Evolutionary conservation across 306 rosid species (phyloP).

Genomic region (Glycyrrhiza uralensis): DNA sequence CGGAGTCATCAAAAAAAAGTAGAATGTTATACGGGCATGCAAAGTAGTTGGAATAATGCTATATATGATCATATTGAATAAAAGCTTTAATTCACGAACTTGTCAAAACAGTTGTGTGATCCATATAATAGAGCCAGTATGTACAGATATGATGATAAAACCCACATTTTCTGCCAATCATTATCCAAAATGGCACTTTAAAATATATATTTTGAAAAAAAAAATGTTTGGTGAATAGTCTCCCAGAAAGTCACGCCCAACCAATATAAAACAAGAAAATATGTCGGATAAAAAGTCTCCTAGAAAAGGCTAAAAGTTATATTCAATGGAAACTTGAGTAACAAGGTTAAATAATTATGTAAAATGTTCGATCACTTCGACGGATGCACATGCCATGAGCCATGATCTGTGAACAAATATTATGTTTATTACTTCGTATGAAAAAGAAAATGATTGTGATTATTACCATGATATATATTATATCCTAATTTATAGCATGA

Average conservation of each 20-base stretch:
- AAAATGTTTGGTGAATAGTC: neutral
- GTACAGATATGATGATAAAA: neutral
- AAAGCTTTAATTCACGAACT: neutral
- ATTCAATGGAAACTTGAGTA: slow-evolving; percentile 19
- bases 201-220: neutral
- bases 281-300: neutral
- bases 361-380: neutral
- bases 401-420: neutral
- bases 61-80: neutral
- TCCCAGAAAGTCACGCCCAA: slow-evolving; percentile 6
- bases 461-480: neutral
- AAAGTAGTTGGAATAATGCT: neutral
- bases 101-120: neutral
- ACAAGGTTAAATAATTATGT: slow-evolving; percentile 18
- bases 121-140: neutral
- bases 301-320: slow-evolving; percentile 5
- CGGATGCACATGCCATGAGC: too few relatives aligned
- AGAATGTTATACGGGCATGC: neutral
- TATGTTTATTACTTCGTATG: slow-evolving; percentile 9
- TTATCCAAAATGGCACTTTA: neutral
- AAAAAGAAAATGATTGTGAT: neutral
- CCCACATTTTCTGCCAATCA: slow-evolving; percentile 2
- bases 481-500: too few relatives aligned
- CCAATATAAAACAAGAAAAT: slow-evolving; percentile 4
- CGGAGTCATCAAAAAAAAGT: too few relatives aligned